Percentiles rank a stretch among this genome's conserved stretches.
Evolutionary conservation across 2,329 filamentous ascomycete species (phyloP).

Genomic region (Exophiala alcalophila): DNA sequence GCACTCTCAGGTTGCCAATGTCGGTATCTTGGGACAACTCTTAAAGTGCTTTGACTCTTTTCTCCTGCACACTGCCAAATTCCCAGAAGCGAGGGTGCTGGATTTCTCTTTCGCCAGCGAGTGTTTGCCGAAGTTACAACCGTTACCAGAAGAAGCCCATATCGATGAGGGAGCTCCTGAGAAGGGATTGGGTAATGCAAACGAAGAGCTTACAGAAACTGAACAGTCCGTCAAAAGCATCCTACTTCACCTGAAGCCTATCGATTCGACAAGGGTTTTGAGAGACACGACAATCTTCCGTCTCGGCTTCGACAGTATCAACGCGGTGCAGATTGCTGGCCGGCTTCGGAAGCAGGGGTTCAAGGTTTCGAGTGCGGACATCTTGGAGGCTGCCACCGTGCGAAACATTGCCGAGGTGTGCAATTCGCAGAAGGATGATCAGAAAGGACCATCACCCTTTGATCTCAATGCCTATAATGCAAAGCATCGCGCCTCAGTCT

Average conservation of each 20-base stretch:
- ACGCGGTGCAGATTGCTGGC: slow-evolving; percentile 72
- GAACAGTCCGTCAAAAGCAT: slow-evolving; percentile 11
- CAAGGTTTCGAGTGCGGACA: slow-evolving; percentile 64
- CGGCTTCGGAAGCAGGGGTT: slow-evolving; percentile 60
- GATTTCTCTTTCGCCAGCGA: slow-evolving; percentile 13
- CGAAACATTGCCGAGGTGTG: slow-evolving; percentile 25
- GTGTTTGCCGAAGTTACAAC: slow-evolving; percentile 8
- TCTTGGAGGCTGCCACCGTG: slow-evolving; percentile 58
- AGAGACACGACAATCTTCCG: slow-evolving; percentile 71
- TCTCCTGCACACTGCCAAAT: slow-evolving; percentile 35
- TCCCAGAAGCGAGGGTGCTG: slow-evolving; percentile 19
- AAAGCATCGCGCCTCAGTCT: slow-evolving; percentile 34
- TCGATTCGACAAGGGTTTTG: slow-evolving; percentile 1
- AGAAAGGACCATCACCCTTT: slow-evolving; percentile 31
- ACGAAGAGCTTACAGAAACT: slow-evolving; percentile 4
- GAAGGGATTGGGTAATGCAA: not conserved
- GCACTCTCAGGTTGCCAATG: slow-evolving; percentile 55
- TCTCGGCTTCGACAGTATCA: slow-evolving; percentile 89
- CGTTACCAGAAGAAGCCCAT: no score
- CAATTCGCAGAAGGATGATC: slow-evolving; percentile 1
- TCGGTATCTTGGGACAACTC: slow-evolving; percentile 15
- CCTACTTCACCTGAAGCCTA: slow-evolving; percentile 18
- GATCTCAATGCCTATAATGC: slow-evolving; percentile 54
- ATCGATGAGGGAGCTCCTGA: no score
- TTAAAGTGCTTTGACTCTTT: slow-evolving; percentile 34